Evolutionary conservation across 2,329 filamentous ascomycete species (phyloP).

Genomic region (Zopfia rhizophila): DNA sequence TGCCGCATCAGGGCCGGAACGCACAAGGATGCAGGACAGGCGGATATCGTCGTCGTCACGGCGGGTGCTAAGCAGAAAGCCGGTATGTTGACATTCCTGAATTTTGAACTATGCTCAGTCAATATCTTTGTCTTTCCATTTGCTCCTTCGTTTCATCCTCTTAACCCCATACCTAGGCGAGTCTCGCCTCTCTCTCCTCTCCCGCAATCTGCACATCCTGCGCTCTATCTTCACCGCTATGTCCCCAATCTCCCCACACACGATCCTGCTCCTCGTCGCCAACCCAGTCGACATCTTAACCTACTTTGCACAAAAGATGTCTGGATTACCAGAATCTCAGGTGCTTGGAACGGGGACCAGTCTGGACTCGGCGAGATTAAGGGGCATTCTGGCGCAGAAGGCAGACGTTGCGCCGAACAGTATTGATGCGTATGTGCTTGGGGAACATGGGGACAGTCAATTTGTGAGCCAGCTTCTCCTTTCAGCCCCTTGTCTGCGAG

Average conservation of each 20-base stretch:
- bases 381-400: slow-evolving; percentile 55
- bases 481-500: neutral
- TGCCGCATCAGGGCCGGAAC: slow-evolving; percentile 59
- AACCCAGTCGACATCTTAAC: slow-evolving; percentile 68
- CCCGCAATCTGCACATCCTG: slow-evolving; percentile 61
- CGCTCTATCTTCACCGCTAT: slow-evolving; percentile 60
- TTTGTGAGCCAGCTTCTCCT: slow-evolving; percentile 43
- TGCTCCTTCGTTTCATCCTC: neutral
- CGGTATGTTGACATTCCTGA: slow-evolving; percentile 33
- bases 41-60: slow-evolving; percentile 65
- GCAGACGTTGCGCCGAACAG: slow-evolving; percentile 51
- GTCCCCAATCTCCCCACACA: slow-evolving; percentile 59
- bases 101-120: slow-evolving; percentile 1
- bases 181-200: slow-evolving; percentile 58
- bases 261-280: slow-evolving; percentile 63
- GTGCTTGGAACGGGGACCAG: slow-evolving; percentile 66
- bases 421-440: slow-evolving; percentile 59
- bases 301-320: slow-evolving; percentile 59
- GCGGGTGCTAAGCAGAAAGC: slow-evolving; percentile 64
- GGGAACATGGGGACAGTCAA: slow-evolving; percentile 62
- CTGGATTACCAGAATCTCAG: slow-evolving; percentile 60
- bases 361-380: slow-evolving; percentile 63
- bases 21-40: slow-evolving; percentile 62
- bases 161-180: slow-evolving; percentile 45
- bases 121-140: slow-evolving; percentile 2